These are phyloP conservation scores for Fraxinus anomala DNA, from an alignment of 257 asterid genomes.

Conservation along the genomic window DNA sequence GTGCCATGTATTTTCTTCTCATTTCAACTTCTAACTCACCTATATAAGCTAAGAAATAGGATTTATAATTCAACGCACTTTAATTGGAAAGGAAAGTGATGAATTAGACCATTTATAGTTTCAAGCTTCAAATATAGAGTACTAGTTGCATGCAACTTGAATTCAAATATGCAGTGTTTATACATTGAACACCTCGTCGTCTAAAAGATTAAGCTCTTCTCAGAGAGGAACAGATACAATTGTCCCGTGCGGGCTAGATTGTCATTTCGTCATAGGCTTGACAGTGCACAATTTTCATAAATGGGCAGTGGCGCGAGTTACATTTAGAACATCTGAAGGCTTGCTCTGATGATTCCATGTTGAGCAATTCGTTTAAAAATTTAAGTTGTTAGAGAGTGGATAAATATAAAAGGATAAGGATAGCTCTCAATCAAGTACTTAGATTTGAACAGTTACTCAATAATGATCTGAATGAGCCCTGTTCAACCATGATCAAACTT, in stretches of 20 bases:
- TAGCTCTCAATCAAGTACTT: not conserved
- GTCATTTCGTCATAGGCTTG: not conserved
- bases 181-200: not conserved
- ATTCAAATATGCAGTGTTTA: not conserved
- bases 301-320: not conserved
- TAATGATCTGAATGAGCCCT: not conserved
- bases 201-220: not conserved
- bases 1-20: not conserved
- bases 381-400: not conserved
- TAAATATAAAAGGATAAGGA: not conserved
- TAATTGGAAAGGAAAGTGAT: not conserved
- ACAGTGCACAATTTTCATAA: not conserved
- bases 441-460: not conserved
- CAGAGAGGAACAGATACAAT: not conserved
- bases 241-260: too few species aligned
- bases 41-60: not conserved
- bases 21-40: not conserved
- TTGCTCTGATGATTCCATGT: not conserved
- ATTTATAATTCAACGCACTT: not conserved
- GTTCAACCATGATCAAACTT: not conserved
- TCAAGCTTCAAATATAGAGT: not conserved
- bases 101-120: not conserved
- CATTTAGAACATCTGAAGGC: not conserved
- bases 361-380: not conserved
- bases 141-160: conserved; percentile 8